Conservation (phyloP, 371 early-diverging fungal species). For the Mucor circinelloides region DNA sequence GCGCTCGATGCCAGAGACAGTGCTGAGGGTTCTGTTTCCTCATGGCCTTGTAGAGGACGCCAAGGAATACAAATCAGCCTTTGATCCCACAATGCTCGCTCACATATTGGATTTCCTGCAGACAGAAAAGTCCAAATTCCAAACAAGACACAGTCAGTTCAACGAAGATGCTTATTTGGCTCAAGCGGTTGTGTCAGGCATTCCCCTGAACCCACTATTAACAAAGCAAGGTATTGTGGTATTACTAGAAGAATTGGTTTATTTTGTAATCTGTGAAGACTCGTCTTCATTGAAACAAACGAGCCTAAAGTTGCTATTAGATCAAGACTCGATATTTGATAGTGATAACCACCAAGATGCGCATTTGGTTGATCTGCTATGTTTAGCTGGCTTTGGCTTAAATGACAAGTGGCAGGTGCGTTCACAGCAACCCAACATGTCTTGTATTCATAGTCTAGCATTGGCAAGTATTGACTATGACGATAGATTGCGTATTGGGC, state of each 20-base stretch:
- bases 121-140: neutral
- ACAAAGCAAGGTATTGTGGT: conserved; percentile 27
- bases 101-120: conserved; percentile 10
- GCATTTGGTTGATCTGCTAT: conserved; percentile 79
- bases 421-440: conserved; percentile 65
- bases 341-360: conserved; percentile 52
- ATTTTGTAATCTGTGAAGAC: conserved; percentile 7
- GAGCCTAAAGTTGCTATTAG: conserved; percentile 56
- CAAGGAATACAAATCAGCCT: conserved; percentile 33
- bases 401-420: conserved; percentile 79
- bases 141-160: conserved; percentile 2
- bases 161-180: conserved; percentile 16
- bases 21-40: conserved; percentile 80
- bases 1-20: conserved; percentile 62
- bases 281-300: conserved; percentile 35
- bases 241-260: conserved; percentile 32
- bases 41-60: conserved; percentile 64
- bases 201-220: conserved; percentile 18
- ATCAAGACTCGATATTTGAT: conserved; percentile 65
- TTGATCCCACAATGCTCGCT: conserved; percentile 14
- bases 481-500: conserved; percentile 60
- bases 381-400: conserved; percentile 74
- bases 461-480: conserved; percentile 58
- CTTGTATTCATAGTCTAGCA: conserved; percentile 65
- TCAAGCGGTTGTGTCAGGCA: conserved; percentile 9